These are phyloP conservation scores for Bathelium albidoporum DNA, from an alignment of 495 filamentous ascomycete genomes.

Conservation along the genomic window DNA sequence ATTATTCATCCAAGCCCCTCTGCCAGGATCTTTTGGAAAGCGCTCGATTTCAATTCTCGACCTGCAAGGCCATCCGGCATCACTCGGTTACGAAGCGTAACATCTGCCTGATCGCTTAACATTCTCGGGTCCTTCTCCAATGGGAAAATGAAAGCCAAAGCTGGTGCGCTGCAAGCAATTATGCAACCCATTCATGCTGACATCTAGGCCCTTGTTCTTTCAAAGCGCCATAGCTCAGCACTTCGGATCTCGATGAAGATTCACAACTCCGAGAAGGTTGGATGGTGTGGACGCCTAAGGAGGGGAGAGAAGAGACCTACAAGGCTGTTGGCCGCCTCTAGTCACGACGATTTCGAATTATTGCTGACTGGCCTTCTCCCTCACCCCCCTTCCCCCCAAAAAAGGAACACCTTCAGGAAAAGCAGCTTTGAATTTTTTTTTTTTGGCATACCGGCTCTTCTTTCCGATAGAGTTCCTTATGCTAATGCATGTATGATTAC, in stretches of 20 bases:
- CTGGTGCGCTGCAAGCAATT: neutral
- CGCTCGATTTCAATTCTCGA: neutral
- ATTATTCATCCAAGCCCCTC: neutral
- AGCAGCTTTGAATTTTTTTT: no score
- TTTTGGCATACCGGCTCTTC: no score
- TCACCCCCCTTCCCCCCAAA: no score
- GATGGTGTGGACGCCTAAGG: neutral
- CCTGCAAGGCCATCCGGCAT: neutral
- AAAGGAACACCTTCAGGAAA: no score
- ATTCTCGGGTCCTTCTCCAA: no score
- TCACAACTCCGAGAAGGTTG: neutral
- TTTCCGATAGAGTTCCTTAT: no score
- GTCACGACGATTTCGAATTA: no score
- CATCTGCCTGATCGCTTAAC: no score
- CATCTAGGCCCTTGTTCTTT: neutral
- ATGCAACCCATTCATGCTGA: neutral
- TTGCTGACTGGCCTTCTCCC: no score
- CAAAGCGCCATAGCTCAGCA: neutral
- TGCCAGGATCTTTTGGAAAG: neutral
- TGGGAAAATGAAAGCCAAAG: no score
- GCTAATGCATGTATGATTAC: no score
- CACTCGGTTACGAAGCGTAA: neutral
- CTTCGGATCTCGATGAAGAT: neutral
- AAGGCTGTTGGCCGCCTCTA: neutral
- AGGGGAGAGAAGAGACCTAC: neutral